A percentile compares a stretch with the other conserved stretches of the same genome.
These are phyloP conservation scores for Kregervanrija pseudodelftensis DNA, from an alignment of 805 yeast genomes.

Conservation along the genomic window DNA sequence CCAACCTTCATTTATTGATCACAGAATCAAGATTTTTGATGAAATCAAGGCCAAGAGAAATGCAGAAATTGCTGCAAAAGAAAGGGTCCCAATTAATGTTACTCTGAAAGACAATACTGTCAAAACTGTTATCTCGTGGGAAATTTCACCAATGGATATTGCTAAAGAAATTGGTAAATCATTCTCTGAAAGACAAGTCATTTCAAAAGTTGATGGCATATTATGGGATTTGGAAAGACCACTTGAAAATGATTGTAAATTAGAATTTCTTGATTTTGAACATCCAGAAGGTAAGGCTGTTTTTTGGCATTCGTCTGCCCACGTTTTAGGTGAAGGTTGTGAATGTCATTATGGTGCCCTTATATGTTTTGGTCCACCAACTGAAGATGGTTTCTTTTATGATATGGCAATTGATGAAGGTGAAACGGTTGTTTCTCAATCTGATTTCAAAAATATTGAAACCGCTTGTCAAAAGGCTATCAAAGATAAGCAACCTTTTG, in stretches of 20 bases:
- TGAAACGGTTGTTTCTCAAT: slow-evolving; percentile 66
- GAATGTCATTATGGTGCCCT: slow-evolving; percentile 96
- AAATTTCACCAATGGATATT: slow-evolving; percentile 82
- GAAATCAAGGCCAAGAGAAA: slow-evolving; percentile 72
- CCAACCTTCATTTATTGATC: slow-evolving; percentile 76
- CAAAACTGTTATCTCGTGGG: slow-evolving; percentile 77
- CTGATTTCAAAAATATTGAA: slow-evolving; percentile 81
- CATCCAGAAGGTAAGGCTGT: slow-evolving; percentile 92
- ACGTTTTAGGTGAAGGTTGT: slow-evolving; percentile 95
- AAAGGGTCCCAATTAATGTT: slow-evolving; percentile 55
- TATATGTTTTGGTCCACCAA: slow-evolving; percentile 92
- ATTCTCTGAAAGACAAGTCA: slow-evolving; percentile 81
- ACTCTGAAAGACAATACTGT: slow-evolving; percentile 82
- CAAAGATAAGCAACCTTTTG: slow-evolving; percentile 92
- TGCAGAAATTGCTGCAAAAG: slow-evolving; percentile 58
- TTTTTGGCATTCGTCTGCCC: slow-evolving; percentile 99
- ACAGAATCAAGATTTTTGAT: slow-evolving; percentile 73
- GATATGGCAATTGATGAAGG: slow-evolving; percentile 85
- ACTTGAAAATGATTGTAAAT: slow-evolving; percentile 58
- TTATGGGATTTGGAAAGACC: slow-evolving; percentile 97
- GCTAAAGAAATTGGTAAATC: slow-evolving; percentile 83
- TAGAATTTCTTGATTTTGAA: slow-evolving; percentile 87
- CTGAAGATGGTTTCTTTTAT: slow-evolving; percentile 95
- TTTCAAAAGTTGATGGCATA: slow-evolving; percentile 82
- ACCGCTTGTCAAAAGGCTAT: slow-evolving; percentile 81